Evolutionary conservation across 2,329 filamentous ascomycete genomes (phyloP).

Genomic region (Cytospora piceicola): DNA sequence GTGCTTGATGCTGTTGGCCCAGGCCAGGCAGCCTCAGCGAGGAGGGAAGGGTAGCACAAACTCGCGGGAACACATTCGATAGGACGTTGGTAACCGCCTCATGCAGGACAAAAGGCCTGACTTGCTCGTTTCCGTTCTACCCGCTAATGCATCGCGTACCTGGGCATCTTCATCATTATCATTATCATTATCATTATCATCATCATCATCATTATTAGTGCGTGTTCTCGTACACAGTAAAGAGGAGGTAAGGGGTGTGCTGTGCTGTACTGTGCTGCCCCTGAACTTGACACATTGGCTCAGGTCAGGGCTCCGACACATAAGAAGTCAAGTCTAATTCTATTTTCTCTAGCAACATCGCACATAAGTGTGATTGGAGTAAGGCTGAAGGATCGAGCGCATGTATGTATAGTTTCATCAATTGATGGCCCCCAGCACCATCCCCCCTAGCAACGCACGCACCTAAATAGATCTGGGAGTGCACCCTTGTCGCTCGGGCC

Average conservation of each 20-base stretch:
- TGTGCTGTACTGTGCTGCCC: neutral
- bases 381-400: slow-evolving; percentile 11
- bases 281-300: slow-evolving; percentile 17
- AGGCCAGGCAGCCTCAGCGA: slow-evolving; percentile 24
- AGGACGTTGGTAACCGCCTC: neutral
- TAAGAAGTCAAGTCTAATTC: too few relatives aligned
- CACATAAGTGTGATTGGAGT: neutral
- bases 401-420: neutral
- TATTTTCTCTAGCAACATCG: too few relatives aligned
- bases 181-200: neutral
- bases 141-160: slow-evolving; percentile 5
- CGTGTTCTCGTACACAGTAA: neutral
- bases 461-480: neutral
- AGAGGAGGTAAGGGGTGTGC: neutral
- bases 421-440: neutral
- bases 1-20: slow-evolving; percentile 21
- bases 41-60: slow-evolving; percentile 15
- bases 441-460: too few relatives aligned
- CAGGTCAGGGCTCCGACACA: slow-evolving; percentile 14
- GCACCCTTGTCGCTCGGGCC: neutral
- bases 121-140: slow-evolving; percentile 2
- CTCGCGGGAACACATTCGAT: neutral
- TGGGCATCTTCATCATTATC: neutral
- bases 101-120: slow-evolving; percentile 22
- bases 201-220: neutral